Conservation (phyloP, 371 early-diverging fungal species). For the Massospora cicadina region DNA sequence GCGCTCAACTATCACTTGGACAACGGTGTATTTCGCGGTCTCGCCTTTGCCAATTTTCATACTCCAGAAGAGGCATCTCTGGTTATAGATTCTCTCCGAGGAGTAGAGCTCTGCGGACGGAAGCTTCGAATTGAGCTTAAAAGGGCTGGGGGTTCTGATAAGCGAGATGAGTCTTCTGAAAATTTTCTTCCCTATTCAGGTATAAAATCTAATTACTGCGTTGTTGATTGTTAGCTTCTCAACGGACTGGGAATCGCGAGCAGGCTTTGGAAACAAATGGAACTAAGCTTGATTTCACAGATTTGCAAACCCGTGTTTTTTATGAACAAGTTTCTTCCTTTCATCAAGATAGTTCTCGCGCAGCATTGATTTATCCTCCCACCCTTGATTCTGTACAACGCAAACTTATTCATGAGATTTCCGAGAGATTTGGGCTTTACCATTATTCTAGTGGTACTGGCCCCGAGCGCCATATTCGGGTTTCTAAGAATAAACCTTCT, state of each 20-base stretch:
- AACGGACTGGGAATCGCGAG: not conserved
- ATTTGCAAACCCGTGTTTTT: conserved; percentile 40
- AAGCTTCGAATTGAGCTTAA: conserved; percentile 69
- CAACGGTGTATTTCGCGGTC: conserved; percentile 56
- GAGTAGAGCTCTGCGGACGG: conserved; percentile 47
- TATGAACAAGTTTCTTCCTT: conserved; percentile 49
- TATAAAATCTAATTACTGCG: not conserved
- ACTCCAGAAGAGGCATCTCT: conserved; percentile 53
- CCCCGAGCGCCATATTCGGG: conserved; percentile 16
- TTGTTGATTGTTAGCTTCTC: not conserved
- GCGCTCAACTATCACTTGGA: conserved; percentile 71
- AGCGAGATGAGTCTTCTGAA: not conserved
- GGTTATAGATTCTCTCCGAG: conserved; percentile 44
- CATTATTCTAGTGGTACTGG: conserved; percentile 35
- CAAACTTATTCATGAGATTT: conserved; percentile 32
- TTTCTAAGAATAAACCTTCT: conserved; percentile 6
- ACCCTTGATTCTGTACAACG: conserved; percentile 28
- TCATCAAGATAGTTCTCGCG: conserved; percentile 37
- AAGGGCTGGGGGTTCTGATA: conserved; percentile 2
- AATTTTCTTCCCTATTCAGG: not conserved
- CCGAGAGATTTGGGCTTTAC: conserved; percentile 29
- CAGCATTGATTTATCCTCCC: conserved; percentile 35
- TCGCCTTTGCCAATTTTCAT: conserved; percentile 67
- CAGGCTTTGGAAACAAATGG: not conserved
- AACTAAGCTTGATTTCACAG: conserved; percentile 29